Base-by-base conservation (phyloP, 2,329 filamentous ascomycete genomes). In the Hypoxylon sp. region DNA sequence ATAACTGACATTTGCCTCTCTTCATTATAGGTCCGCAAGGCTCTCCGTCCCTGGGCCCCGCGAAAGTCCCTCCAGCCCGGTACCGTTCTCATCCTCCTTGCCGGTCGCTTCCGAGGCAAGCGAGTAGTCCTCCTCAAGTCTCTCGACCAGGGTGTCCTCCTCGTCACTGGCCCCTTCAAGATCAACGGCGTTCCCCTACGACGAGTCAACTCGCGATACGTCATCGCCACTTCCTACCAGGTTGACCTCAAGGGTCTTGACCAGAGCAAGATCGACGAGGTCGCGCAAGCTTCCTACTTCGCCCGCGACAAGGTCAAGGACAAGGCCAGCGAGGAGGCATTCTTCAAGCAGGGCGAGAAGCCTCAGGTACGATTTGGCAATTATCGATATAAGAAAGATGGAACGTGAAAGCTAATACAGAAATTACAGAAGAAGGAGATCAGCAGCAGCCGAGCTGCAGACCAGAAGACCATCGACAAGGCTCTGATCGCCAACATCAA, bases 331-430 rank as follows among this genome's bases (percentile, higher is more conserved):
- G 93, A 99, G 86, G 93, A 97, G 76, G 90, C 92, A 76, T 99
- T 99, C 87, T 97, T 97, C 88, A 92, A 94, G 87, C 91, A 97
- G 85, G 85, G 92, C 78, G 92, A 97, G 88, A 96, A 96, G 87
- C 83, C 90, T 75, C 84, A 96, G 91, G 91, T 96, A 85, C 66
- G 89, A 37, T 17, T 25, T 69, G 51, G 54, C 25, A 25, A 23
- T 34, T 20, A 44, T 13, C 15, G 1, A 19, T 19, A 17, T 16
- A 9, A 12, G 9, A 7, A 29, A 51, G 21, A n/a, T 29, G 45
- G 17, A 9, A 46, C 40, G 35, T 31, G 11, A n/a, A n/a, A 37
- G 62, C 75, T 79, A 68, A 79, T 69, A 62, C 49, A 15, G 38
- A 48, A 57, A 57, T 23, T 73, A 78, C 75, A 97, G 92, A 97